Conservation (phyloP, 345 rosid species). For the Draba incana region DNA sequence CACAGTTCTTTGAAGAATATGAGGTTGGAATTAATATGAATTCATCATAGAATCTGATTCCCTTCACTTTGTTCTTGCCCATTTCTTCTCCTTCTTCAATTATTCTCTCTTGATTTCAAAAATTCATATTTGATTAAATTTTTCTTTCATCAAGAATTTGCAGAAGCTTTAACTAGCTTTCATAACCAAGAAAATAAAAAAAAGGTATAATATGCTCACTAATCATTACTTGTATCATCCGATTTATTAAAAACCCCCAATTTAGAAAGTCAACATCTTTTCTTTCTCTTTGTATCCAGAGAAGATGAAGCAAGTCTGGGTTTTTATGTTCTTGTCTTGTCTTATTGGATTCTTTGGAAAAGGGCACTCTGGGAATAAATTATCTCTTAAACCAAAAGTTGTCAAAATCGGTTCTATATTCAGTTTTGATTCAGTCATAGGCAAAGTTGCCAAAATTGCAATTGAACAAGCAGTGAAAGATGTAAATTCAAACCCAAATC, state of each 20-base stretch:
- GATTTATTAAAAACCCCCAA: neutral
- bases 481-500: conserved; percentile 67
- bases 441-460: conserved; percentile 85
- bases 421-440: conserved; percentile 64
- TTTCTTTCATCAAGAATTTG: neutral
- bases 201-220: conserved; percentile 14
- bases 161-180: conserved; percentile 9
- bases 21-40: conserved; percentile 38
- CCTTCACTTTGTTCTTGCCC: conserved; percentile 31
- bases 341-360: conserved; percentile 40
- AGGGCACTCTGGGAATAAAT: conserved; percentile 46
- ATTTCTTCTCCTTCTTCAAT: conserved; percentile 4
- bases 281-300: conserved; percentile 20
- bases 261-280: conserved; percentile 5
- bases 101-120: neutral
- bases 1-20: conserved; percentile 30
- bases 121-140: neutral
- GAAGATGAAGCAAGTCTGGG: conserved; percentile 42
- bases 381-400: conserved; percentile 46
- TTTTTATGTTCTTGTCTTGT: conserved; percentile 43
- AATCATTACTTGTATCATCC: no score
- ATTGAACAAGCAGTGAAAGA: conserved; percentile 88
- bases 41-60: conserved; percentile 43
- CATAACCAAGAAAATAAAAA: neutral
- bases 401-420: conserved; percentile 78